Conservation (phyloP, 257 asterid genomes). For the Salvia miltiorrhiza region DNA sequence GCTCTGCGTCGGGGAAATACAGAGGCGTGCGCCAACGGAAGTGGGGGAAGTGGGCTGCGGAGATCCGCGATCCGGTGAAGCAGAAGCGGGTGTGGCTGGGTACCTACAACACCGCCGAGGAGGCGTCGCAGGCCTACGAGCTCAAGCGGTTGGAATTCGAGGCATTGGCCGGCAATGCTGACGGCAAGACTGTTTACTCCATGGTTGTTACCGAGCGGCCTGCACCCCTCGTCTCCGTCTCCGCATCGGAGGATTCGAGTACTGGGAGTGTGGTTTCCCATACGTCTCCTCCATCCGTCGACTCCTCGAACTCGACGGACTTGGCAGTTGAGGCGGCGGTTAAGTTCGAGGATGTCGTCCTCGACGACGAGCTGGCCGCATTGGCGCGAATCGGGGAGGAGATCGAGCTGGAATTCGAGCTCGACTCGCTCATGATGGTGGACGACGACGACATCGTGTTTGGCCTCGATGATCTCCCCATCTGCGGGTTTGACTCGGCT, state of each 20-base stretch:
- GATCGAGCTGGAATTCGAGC: conserved; percentile 48
- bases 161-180: conserved; percentile 29
- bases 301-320: conserved; percentile 34
- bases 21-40: conserved; percentile 80
- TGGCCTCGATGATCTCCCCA: conserved; percentile 46
- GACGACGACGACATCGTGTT: conserved; percentile 48
- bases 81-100: conserved; percentile 85
- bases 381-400: conserved; percentile 46
- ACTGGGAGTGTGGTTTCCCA: conserved; percentile 48
- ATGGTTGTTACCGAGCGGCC: conserved; percentile 15
- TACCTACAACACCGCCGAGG: conserved; percentile 67
- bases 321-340: not conserved
- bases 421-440: conserved; percentile 34
- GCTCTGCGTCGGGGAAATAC: conserved; percentile 29
- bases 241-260: conserved; percentile 40
- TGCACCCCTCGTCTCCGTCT: conserved; percentile 7
- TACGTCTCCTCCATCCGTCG: conserved; percentile 50
- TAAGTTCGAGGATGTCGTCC: conserved; percentile 11
- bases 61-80: conserved; percentile 73
- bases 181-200: conserved; percentile 11
- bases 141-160: conserved; percentile 58
- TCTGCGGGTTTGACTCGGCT: conserved; percentile 34
- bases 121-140: conserved; percentile 73
- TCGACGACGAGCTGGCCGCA: conserved; percentile 31
- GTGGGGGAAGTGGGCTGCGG: conserved; percentile 99